Evolutionary conservation across 1,139 yeast species (phyloP).

Genomic region (Trichomonascaceae sp.): DNA sequence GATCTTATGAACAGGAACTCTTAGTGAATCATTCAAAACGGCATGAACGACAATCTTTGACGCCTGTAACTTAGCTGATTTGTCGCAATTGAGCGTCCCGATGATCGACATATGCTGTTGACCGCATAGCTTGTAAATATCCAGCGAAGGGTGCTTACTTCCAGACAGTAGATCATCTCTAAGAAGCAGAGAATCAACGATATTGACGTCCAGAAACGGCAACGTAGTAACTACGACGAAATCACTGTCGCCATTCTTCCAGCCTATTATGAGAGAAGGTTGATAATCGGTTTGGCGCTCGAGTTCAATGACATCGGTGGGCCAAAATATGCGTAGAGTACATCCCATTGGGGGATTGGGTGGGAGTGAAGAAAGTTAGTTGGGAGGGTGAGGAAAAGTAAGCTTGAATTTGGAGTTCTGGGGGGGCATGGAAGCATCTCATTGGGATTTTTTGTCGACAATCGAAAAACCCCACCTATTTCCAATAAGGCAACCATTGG

Average conservation of each 20-base stretch:
- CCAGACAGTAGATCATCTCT: slow-evolving; percentile 26
- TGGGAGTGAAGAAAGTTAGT: neutral
- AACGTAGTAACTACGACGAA: slow-evolving; percentile 32
- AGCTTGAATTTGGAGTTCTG: too few relatives aligned
- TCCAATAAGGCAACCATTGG: neutral
- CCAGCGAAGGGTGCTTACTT: slow-evolving; percentile 21
- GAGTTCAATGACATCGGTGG: slow-evolving; percentile 26
- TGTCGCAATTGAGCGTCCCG: slow-evolving; percentile 5
- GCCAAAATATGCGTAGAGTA: slow-evolving; percentile 34
- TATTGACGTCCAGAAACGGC: slow-evolving; percentile 26
- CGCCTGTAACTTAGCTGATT: neutral
- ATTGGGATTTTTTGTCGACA: too few relatives aligned
- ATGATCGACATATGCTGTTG: slow-evolving; percentile 20
- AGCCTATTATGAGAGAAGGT: slow-evolving; percentile 31
- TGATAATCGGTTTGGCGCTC: slow-evolving; percentile 19
- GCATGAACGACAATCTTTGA: neutral
- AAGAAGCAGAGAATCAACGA: slow-evolving; percentile 25
- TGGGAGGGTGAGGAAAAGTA: neutral
- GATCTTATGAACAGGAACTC: slow-evolving; percentile 13
- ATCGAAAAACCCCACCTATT: too few relatives aligned
- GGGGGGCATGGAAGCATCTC: too few relatives aligned
- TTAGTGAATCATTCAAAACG: slow-evolving; percentile 8
- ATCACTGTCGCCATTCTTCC: slow-evolving; percentile 28
- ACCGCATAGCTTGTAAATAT: slow-evolving; percentile 28
- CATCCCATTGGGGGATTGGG: slow-evolving; percentile 3